Evolutionary conservation across 2,329 filamentous ascomycete genomes (phyloP), one percentile per base, ranked within the genome.

Genomic region (Cytospora mali): DNA sequence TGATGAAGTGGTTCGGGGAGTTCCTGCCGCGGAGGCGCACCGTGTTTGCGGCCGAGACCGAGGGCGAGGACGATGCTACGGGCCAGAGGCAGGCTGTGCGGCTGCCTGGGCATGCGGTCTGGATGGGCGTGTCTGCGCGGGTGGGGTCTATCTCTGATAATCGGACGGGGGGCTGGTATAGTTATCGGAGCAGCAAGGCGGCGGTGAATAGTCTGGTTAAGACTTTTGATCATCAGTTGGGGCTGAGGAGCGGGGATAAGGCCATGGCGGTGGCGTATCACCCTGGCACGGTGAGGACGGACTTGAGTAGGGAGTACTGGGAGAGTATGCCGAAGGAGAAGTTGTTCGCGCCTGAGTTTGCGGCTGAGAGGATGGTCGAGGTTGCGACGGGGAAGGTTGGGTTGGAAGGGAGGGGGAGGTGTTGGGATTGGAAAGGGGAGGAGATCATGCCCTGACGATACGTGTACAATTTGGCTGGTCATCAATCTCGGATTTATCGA

Each of bases 261-360:
- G 90, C 89, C 0, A 79, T 92, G 67, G 86, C 86, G 1, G 76
- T 96, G 13, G 84, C 83, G 11, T 81, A 95, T 70, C 92, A 95
- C 75, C 92, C 92, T 1, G 91, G 92, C 3, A 95, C 91, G 1
- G 91, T 95, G 55, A 87, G 83, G 77, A 95, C 91, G 56, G 87
- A 83, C 11, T 76, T 96, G 65, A 92, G 87, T 66, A 82, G 80
- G 69, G 86, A 87, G 50, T 95, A 91, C 71, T 94, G 90, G 91
- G 78, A 71, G 0, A 84, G 80, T 48, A 86, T 89, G 49, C 79
- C 80, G 52, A 80, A 83, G 68, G 79, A 71, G 1, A 87, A 88
- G 74, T 75, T 95, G 68, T 88, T 94, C 68, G 84, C 81, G 64
- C 80, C 86, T 1, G 86, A 88, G 65, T 88, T 83, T 70, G 86